A percentile compares a stretch with the other conserved stretches of the same genome.
Evolutionary conservation across 2,329 filamentous ascomycete genomes (phyloP).

Genomic region (Fusarium sublunatum): DNA sequence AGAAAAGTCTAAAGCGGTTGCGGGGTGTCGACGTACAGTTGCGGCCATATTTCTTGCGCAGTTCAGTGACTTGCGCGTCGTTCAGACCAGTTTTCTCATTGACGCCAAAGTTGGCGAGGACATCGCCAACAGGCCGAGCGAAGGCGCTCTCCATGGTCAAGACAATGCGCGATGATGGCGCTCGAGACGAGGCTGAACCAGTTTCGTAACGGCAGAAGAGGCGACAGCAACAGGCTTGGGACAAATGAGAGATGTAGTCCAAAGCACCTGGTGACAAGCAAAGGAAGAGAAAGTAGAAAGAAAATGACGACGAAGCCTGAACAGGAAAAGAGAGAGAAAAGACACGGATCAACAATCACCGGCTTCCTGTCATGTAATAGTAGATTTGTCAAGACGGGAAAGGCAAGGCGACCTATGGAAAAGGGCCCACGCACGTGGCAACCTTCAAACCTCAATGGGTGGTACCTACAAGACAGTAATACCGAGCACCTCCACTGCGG

Average conservation of each 20-base stretch:
- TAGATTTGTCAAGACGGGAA: conserved; percentile 45
- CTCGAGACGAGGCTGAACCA: conserved; percentile 22
- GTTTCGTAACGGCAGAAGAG: conserved; percentile 20
- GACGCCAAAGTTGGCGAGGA: conserved; percentile 69
- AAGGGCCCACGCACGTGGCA: conserved; percentile 51
- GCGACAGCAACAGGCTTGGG: conserved; percentile 16
- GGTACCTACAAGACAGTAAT: background rate
- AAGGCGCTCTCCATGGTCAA: conserved; percentile 72
- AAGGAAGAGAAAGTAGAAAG: conserved; percentile 19
- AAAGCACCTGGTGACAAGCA: conserved; percentile 17
- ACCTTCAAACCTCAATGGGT: conserved; percentile 31
- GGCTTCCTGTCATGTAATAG: conserved; percentile 45
- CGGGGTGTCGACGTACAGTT: conserved; percentile 65
- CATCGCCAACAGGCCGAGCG: conserved; percentile 66
- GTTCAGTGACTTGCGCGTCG: conserved; percentile 66
- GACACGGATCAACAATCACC: conserved; percentile 37
- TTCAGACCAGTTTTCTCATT: conserved; percentile 66
- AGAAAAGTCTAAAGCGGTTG: conserved; percentile 7
- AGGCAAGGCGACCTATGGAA: conserved; percentile 44
- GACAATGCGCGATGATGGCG: conserved; percentile 39
- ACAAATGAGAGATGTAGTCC: conserved; percentile 19
- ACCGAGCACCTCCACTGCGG: background rate
- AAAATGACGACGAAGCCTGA: conserved; percentile 17
- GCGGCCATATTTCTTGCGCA: conserved; percentile 70
- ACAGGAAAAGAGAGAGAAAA: conserved; percentile 31